phyloP scores from a whole-genome alignment of 177 flowering plant genomes.

The Telopea speciosissima region DNA sequence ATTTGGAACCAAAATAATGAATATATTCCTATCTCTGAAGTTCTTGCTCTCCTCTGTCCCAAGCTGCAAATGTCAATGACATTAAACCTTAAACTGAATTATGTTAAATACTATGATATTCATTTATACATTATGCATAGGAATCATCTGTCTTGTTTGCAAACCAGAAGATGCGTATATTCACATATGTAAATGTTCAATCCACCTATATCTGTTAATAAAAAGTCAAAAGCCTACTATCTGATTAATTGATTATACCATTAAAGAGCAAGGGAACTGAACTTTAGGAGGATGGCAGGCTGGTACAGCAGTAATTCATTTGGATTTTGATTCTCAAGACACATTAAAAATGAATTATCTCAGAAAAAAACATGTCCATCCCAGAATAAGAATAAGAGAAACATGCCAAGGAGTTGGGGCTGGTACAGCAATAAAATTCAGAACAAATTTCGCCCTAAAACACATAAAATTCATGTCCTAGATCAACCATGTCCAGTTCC shows the following conservation, averaged over 20 bases:
- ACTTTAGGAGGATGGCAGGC: neutral
- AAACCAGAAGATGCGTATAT: neutral
- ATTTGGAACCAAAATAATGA: slow-evolving; percentile 64
- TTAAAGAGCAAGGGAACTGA: neutral
- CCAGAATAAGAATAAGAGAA: too few species aligned
- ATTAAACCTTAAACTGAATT: neutral
- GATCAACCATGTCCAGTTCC: too few species aligned
- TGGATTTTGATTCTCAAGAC: neutral
- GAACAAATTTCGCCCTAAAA: too few species aligned
- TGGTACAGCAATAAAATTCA: too few species aligned
- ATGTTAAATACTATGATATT: neutral
- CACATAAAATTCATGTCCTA: too few species aligned
- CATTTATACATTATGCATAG: neutral
- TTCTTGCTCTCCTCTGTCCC: slow-evolving; percentile 76
- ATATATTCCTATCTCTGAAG: slow-evolving; percentile 62
- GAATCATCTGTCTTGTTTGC: neutral
- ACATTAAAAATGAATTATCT: too few species aligned
- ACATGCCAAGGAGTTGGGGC: too few species aligned
- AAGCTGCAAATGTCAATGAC: slow-evolving; percentile 38
- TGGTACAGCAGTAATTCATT: neutral
- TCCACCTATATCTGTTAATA: neutral
- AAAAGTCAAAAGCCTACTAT: neutral
- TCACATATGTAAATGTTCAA: neutral
- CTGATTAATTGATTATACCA: neutral
- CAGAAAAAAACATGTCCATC: too few species aligned